These are phyloP conservation scores for Coemansia sp. DNA, from an alignment of 192 early-diverging fungal genomes.

Conservation along the genomic window DNA sequence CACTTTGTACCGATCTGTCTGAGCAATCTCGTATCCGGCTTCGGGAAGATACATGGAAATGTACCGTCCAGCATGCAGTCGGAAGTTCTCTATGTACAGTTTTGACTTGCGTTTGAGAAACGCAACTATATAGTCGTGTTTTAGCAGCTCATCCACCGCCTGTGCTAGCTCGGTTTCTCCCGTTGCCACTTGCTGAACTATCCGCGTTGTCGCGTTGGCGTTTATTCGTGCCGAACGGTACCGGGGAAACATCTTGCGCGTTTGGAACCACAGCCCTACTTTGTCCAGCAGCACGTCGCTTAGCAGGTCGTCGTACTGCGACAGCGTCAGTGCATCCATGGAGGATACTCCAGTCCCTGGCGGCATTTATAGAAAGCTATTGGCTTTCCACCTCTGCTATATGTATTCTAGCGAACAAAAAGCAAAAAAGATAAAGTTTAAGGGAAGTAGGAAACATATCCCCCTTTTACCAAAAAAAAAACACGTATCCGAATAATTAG, in stretches of 20 bases:
- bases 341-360: constrained; percentile 26
- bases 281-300: constrained; percentile 53
- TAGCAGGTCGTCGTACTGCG: constrained; percentile 52
- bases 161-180: constrained; percentile 10
- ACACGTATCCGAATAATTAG: too few species aligned
- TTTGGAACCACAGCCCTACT: constrained; percentile 41
- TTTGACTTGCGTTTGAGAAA: constrained; percentile 38
- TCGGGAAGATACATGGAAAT: constrained; percentile 61
- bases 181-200: constrained; percentile 30
- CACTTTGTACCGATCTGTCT: constrained; percentile 57
- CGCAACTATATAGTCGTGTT: constrained; percentile 28
- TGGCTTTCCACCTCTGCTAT: too few species aligned
- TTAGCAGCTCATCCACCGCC: constrained; percentile 32
- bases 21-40: constrained; percentile 65
- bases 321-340: constrained; percentile 49
- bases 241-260: constrained; percentile 50
- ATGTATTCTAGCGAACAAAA: too few species aligned
- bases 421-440: background rate
- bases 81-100: constrained; percentile 23
- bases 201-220: background rate
- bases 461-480: background rate
- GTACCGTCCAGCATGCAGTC: constrained; percentile 58
- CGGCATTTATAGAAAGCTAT: constrained; percentile 9
- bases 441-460: background rate
- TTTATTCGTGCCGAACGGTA: constrained; percentile 27